Conservation (phyloP, 306 rosid genomes). For the Herpetospermum pedunculosum region DNA sequence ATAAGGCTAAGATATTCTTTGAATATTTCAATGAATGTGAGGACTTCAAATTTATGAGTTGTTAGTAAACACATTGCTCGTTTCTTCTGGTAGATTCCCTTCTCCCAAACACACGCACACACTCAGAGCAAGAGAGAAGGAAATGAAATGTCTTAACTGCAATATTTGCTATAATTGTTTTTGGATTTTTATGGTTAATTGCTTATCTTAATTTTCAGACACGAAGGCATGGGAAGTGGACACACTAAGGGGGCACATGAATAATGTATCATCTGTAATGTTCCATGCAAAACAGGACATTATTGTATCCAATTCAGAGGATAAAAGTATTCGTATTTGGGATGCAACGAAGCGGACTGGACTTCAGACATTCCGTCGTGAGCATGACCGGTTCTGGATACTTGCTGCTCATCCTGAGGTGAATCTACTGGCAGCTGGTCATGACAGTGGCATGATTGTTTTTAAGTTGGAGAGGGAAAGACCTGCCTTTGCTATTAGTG, state of each 20-base stretch:
- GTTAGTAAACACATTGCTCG: background rate
- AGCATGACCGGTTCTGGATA: slow-evolving; percentile 95
- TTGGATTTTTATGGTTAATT: background rate
- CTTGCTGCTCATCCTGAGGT: slow-evolving; percentile 92
- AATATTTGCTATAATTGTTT: background rate
- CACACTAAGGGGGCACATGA: slow-evolving; percentile 93
- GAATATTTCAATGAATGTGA: background rate
- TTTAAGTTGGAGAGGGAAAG: slow-evolving; percentile 93
- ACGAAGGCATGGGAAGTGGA: slow-evolving; percentile 99
- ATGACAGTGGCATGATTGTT: slow-evolving; percentile 95
- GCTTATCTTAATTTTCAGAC: slow-evolving; percentile 35
- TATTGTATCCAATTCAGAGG: slow-evolving; percentile 91
- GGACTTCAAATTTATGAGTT: background rate
- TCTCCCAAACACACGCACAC: background rate
- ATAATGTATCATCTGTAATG: slow-evolving; percentile 91
- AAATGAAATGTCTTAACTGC: background rate
- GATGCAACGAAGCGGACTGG: slow-evolving; percentile 91
- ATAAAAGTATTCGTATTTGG: slow-evolving; percentile 92
- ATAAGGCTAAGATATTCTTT: background rate
- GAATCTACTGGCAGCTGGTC: slow-evolving; percentile 96
- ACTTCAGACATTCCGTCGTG: slow-evolving; percentile 87
- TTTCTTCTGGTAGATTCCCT: background rate
- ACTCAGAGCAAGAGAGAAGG: background rate
- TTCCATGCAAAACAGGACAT: slow-evolving; percentile 92
- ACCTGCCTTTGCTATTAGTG: slow-evolving; percentile 79